phyloP scores from a whole-genome alignment of 164 flowering plant species.

The Magnolia changhungtana region DNA sequence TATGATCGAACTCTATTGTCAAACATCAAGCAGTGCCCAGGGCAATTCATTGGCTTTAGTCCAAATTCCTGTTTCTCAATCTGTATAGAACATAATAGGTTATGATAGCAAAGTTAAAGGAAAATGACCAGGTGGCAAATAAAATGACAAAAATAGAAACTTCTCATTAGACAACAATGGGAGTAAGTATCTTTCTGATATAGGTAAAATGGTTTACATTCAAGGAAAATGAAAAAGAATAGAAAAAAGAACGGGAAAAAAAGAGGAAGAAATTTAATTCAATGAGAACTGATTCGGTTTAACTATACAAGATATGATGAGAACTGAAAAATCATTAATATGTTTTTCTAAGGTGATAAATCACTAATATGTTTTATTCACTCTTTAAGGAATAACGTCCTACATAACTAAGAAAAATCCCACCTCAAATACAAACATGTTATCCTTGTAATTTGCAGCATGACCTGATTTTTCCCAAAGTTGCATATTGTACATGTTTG shows the following conservation, averaged over 20 bases:
- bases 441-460: constrained; percentile 94
- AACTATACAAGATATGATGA: neutral
- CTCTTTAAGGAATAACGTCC: neutral
- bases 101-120: neutral
- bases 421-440: constrained; percentile 97
- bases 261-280: neutral
- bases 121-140: neutral
- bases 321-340: neutral
- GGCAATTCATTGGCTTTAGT: constrained; percentile 99
- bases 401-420: neutral
- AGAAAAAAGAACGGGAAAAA: neutral
- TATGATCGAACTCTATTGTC: constrained; percentile 96
- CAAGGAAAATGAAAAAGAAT: neutral
- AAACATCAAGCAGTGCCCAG: constrained; percentile 96
- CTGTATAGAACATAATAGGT: constrained; percentile 35
- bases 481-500: constrained; percentile 95
- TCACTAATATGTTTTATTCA: neutral
- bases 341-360: neutral
- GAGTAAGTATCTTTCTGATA: no score
- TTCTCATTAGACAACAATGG: neutral
- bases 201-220: no score
- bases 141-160: neutral
- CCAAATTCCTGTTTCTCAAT: constrained; percentile 97
- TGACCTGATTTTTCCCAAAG: constrained; percentile 99
- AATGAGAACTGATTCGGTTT: neutral